Evolutionary conservation across 345 rosid species (phyloP).

Genomic region (Carallia pectinifolia): DNA sequence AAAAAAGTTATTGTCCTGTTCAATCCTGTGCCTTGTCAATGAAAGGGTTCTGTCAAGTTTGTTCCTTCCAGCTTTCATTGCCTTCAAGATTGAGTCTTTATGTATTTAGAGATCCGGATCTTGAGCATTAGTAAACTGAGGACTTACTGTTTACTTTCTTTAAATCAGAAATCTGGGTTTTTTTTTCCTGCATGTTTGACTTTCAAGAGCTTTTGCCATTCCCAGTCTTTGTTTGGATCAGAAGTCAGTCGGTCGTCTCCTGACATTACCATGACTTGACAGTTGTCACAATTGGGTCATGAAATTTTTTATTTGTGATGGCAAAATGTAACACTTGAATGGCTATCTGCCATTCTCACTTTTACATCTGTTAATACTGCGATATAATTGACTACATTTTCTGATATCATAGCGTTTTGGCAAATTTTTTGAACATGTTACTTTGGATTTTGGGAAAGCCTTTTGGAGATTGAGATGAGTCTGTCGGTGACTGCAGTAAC

Average conservation of each 20-base stretch:
- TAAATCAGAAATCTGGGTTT: conserved; percentile 12
- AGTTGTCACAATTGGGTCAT: conserved; percentile 4
- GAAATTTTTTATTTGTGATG: conserved; percentile 7
- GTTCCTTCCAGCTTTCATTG: background rate
- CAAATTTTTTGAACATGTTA: conserved; percentile 5
- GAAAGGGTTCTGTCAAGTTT: background rate
- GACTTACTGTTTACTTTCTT: background rate
- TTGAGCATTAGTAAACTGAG: conserved; percentile 2
- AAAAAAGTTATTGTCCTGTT: background rate
- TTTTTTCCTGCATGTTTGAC: conserved; percentile 26
- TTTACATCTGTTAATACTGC: conserved; percentile 8
- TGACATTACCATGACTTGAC: conserved; percentile 19
- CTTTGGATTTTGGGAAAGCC: background rate
- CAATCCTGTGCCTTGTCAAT: background rate
- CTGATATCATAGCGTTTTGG: conserved; percentile 12
- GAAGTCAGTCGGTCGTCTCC: conserved; percentile 16
- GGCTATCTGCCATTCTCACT: conserved; percentile 1
- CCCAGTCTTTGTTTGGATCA: conserved; percentile 26
- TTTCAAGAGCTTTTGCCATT: conserved; percentile 15
- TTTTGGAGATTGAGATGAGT: conserved; percentile 2
- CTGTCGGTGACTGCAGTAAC: background rate
- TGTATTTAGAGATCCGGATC: conserved; percentile 50
- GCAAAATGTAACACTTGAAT: conserved; percentile 14
- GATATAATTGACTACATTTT: background rate
- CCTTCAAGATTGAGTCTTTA: conserved; percentile 14